phyloP scores from a whole-genome alignment of 2,329 filamentous ascomycete species.

The Ceratocystiopsis minuta region DNA sequence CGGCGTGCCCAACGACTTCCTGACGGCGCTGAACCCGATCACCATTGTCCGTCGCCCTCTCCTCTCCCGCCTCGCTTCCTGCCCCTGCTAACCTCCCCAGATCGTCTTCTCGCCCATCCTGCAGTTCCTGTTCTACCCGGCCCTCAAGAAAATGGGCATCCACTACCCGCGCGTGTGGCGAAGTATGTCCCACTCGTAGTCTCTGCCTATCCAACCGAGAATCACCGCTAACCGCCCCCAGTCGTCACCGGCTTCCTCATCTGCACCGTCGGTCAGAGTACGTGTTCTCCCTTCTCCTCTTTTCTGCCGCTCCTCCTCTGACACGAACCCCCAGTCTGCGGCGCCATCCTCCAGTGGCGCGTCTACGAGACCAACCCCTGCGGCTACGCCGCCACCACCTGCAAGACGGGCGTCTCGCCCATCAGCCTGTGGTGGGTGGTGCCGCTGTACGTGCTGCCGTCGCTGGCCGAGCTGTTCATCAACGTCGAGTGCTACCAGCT shows the following conservation, averaged over 20 bases:
- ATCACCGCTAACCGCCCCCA: too few species aligned
- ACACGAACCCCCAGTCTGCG: constrained; percentile 24
- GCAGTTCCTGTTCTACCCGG: too few species aligned
- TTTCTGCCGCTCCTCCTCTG: constrained; percentile 3
- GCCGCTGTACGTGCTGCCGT: constrained; percentile 31
- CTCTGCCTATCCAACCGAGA: too few species aligned
- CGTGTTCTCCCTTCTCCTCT: too few species aligned
- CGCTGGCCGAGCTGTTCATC: constrained; percentile 36
- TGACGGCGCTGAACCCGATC: constrained; percentile 41
- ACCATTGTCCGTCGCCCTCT: constrained; percentile 26
- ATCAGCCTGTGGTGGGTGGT: constrained; percentile 35
- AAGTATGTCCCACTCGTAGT: too few species aligned
- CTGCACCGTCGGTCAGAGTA: too few species aligned
- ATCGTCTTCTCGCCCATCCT: too few species aligned
- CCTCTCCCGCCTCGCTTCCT: constrained; percentile 31
- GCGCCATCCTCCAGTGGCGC: constrained; percentile 35
- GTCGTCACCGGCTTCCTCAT: too few species aligned
- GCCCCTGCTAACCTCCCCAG: constrained; percentile 24
- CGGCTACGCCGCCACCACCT: constrained; percentile 26
- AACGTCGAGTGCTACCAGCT: constrained; percentile 49
- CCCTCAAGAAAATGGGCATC: too few species aligned
- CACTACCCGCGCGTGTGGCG: too few species aligned
- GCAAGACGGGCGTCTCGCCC: constrained; percentile 17
- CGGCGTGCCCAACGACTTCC: constrained; percentile 40
- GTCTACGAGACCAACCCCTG: constrained; percentile 40